phyloP scores from a whole-genome alignment of 371 early-diverging fungal species.

The Mucor circinelloides region DNA sequence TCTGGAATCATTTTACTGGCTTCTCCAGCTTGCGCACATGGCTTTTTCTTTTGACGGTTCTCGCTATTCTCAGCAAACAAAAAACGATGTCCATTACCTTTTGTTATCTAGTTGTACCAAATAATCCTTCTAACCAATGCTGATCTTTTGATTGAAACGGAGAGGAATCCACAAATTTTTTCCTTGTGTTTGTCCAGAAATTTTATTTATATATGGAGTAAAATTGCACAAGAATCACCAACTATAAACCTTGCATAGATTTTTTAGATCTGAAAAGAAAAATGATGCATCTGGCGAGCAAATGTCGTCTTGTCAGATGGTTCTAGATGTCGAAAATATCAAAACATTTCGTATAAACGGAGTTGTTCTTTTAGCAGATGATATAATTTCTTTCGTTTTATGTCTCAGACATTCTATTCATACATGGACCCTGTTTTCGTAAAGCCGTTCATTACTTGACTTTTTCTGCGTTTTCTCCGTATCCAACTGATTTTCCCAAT shows the following conservation, averaged over 20 bases:
- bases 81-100: background rate
- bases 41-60: background rate
- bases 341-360: background rate
- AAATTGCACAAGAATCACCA: background rate
- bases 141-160: constrained; percentile 3
- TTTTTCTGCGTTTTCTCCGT: background rate
- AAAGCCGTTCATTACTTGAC: background rate
- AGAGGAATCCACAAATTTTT: constrained; percentile 2
- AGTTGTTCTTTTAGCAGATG: background rate
- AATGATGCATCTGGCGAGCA: background rate
- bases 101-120: background rate
- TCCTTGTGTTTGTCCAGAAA: background rate
- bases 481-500: background rate
- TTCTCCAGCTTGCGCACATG: background rate
- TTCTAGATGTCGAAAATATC: background rate
- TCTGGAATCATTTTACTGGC: background rate
- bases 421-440: background rate
- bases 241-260: background rate
- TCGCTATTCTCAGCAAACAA: background rate
- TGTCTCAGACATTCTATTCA: background rate
- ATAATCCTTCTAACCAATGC: background rate
- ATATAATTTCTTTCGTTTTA: background rate
- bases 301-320: background rate
- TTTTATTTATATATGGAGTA: background rate
- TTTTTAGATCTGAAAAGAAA: background rate